A percentile compares a stretch with the other conserved stretches of the same genome.
These are phyloP conservation scores for Bolboschoenoplectus hybrid DNA, from an alignment of 202 grass and related monocot species.

Conservation along the genomic window DNA sequence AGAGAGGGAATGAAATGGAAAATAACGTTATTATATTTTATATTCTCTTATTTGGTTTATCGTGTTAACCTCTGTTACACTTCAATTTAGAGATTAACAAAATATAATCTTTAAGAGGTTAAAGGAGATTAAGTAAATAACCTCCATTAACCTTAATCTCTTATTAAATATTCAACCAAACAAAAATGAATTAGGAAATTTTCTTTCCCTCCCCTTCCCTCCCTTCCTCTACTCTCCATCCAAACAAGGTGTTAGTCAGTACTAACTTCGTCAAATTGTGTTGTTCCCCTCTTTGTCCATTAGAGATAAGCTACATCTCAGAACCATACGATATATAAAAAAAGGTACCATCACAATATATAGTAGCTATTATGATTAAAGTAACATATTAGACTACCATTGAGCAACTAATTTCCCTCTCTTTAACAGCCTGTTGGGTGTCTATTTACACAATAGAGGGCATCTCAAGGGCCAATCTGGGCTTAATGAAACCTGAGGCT, in stretches of 20 bases:
- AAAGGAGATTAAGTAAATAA: no score
- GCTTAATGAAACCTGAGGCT: not conserved
- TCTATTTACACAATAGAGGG: not conserved
- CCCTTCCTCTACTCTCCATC: no score
- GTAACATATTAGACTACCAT: not conserved
- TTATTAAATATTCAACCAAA: no score
- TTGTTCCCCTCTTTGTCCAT: not conserved
- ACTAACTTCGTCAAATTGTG: conserved; percentile 15
- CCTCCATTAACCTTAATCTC: no score
- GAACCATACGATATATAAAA: not conserved
- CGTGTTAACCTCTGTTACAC: no score
- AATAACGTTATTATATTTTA: no score
- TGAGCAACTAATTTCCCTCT: not conserved
- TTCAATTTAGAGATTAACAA: no score
- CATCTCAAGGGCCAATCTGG: not conserved
- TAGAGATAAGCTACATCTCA: not conserved
- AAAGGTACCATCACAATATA: conserved; percentile 2
- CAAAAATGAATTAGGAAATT: no score
- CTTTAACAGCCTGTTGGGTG: not conserved
- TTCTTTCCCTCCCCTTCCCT: no score
- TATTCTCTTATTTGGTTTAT: no score
- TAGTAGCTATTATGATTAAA: not conserved
- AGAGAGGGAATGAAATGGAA: no score
- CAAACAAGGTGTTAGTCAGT: not conserved
- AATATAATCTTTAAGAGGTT: no score